Evolutionary conservation across 202 grass and related monocot genomes (phyloP).

Genomic region (Cymbopogon flexuosus): DNA sequence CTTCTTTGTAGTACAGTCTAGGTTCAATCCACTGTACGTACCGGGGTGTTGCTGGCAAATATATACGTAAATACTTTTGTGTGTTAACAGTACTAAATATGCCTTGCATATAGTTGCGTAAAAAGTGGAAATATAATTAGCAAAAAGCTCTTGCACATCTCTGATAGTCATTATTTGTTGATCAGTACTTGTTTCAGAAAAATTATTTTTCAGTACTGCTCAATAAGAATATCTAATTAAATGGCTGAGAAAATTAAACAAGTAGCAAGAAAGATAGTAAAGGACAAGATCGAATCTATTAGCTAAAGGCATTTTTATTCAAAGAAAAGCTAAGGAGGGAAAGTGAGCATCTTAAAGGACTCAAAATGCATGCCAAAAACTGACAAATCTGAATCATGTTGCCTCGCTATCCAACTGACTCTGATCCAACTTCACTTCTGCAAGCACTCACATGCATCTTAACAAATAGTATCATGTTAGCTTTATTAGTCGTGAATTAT

Average conservation of each 20-base stretch:
- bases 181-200: neutral
- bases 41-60: neutral
- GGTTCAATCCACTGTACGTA: conserved; percentile 4
- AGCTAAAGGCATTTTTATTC: conserved; percentile 17
- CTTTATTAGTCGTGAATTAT: neutral
- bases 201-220: neutral
- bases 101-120: neutral
- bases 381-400: conserved; percentile 19
- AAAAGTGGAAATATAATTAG: neutral
- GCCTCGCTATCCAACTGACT: conserved; percentile 6
- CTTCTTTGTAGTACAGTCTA: neutral
- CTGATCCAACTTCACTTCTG: neutral
- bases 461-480: neutral
- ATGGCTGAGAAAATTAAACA: neutral
- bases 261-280: neutral
- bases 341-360: conserved; percentile 13
- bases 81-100: neutral
- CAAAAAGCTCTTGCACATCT: neutral
- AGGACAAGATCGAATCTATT: conserved; percentile 15
- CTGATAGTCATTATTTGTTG: neutral
- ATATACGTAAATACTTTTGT: neutral
- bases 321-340: neutral
- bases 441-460: neutral
- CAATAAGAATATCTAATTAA: neutral
- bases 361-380: conserved; percentile 1